Evolutionary conservation across 2,329 filamentous ascomycete genomes (phyloP).

Genomic region (Hypomyces rosellus): DNA sequence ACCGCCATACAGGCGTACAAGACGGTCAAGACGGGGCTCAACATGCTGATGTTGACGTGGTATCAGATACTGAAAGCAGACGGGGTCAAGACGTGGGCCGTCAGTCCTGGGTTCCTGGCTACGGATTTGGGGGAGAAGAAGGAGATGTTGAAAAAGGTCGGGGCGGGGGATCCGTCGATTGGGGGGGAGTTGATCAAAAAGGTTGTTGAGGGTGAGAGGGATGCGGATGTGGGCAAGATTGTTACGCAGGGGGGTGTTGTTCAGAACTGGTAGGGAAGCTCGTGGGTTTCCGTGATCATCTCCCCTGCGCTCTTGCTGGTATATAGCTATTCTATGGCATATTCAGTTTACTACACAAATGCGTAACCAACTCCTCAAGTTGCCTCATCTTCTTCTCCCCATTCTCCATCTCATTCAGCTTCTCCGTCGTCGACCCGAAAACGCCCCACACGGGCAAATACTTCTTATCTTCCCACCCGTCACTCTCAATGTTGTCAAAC

Average conservation of each 20-base stretch:
- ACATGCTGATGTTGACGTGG: constrained; percentile 37
- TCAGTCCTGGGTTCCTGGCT: constrained; percentile 44
- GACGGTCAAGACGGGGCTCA: constrained; percentile 21
- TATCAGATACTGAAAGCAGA: constrained; percentile 37
- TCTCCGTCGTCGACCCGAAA: too few relatives aligned
- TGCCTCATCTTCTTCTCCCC: too few relatives aligned
- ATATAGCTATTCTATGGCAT: too few relatives aligned
- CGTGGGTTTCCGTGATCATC: too few relatives aligned
- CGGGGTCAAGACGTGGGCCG: constrained; percentile 42
- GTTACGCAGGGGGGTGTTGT: constrained; percentile 21
- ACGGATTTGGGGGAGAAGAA: constrained; percentile 35
- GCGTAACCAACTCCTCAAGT: too few relatives aligned
- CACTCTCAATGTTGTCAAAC: too few relatives aligned
- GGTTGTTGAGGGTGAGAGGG: constrained; percentile 37
- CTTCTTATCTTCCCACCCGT: too few relatives aligned
- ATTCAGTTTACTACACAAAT: too few relatives aligned
- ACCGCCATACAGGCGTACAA: constrained; percentile 16
- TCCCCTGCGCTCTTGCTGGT: too few relatives aligned
- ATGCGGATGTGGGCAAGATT: constrained; percentile 36
- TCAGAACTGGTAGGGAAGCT: constrained; percentile 24
- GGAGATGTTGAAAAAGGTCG: constrained; percentile 26
- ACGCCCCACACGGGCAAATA: too few relatives aligned
- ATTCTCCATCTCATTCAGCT: too few relatives aligned
- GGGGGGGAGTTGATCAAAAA: constrained; percentile 32
- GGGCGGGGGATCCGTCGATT: constrained; percentile 27